Conservation (phyloP, 1,284 basidiomycete genomes). For the Ganoderma leucocontextum region DNA sequence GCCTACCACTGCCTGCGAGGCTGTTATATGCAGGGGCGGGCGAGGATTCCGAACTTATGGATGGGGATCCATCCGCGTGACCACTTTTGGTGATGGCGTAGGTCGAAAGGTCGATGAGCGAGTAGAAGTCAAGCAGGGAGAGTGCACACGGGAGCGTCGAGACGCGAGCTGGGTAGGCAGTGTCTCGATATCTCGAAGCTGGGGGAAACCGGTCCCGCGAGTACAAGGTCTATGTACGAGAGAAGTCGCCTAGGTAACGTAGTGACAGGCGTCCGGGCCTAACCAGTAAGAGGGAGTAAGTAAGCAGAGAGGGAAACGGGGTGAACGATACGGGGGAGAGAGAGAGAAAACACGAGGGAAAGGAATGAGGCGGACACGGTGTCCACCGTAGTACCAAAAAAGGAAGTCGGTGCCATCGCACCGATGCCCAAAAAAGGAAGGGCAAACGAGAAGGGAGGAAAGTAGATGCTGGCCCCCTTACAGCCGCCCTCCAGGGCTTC, state of each 20-base stretch:
- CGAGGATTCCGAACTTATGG: no score
- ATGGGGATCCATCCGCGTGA: no score
- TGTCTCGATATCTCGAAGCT: not conserved
- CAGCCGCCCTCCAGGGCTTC: slow-evolving; percentile 6
- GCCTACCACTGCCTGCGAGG: no score
- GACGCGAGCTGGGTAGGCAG: not conserved
- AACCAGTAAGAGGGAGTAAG: no score
- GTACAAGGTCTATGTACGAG: not conserved
- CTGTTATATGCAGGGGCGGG: no score
- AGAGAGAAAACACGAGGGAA: not conserved
- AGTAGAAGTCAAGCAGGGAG: not conserved
- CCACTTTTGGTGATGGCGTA: no score
- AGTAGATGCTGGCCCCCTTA: slow-evolving; percentile 3
- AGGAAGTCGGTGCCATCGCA: not conserved
- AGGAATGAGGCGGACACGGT: not conserved
- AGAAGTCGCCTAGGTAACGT: not conserved
- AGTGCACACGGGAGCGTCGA: slow-evolving; percentile 6
- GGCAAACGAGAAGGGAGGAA: no score
- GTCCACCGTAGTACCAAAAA: not conserved
- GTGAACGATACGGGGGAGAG: not conserved
- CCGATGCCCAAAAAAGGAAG: not conserved
- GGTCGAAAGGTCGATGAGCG: not conserved
- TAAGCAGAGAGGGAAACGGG: not conserved
- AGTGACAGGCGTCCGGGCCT: no score
- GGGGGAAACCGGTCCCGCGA: not conserved